phyloP scores from a whole-genome alignment of 148 eudicot species.

The Amaranthus cruentus region DNA sequence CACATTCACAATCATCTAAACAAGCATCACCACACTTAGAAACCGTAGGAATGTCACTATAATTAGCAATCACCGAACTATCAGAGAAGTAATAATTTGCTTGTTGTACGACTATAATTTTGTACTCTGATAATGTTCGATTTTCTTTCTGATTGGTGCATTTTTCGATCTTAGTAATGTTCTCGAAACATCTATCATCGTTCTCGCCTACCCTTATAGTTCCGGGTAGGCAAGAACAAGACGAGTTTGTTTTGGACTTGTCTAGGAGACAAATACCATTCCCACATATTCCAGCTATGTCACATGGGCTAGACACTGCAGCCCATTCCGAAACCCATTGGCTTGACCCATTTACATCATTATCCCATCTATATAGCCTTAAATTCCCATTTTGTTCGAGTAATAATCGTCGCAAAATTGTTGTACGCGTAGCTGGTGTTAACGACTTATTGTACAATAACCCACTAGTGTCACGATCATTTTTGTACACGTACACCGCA shows the following conservation, averaged over 20 bases:
- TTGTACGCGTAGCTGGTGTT: constrained; percentile 19
- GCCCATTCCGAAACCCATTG: constrained; percentile 97
- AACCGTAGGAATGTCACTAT: constrained; percentile 48
- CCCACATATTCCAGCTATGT: constrained; percentile 84
- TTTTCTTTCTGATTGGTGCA: constrained; percentile 40
- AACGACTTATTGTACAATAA: constrained; percentile 36
- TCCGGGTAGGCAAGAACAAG: constrained; percentile 75
- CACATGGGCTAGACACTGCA: constrained; percentile 81
- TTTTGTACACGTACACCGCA: constrained; percentile 82
- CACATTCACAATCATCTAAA: constrained; percentile 69
- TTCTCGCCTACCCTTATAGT: constrained; percentile 25
- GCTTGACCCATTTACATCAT: constrained; percentile 63
- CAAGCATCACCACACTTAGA: constrained; percentile 86
- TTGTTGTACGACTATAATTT: constrained; percentile 50
- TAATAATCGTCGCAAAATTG: constrained; percentile 42
- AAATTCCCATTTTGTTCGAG: constrained; percentile 72
- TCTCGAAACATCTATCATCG: constrained; percentile 39
- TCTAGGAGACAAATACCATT: constrained; percentile 76
- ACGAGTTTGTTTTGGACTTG: constrained; percentile 51
- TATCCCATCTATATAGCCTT: constrained; percentile 68
- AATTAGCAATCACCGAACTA: constrained; percentile 67
- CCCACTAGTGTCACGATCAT: constrained; percentile 51
- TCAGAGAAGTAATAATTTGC: constrained; percentile 62
- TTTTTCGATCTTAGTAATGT: constrained; percentile 59
- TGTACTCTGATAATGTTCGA: constrained; percentile 37